phyloP scores from a whole-genome alignment of 1,284 basidiomycete genomes.

The Sporisorium scitamineum region DNA sequence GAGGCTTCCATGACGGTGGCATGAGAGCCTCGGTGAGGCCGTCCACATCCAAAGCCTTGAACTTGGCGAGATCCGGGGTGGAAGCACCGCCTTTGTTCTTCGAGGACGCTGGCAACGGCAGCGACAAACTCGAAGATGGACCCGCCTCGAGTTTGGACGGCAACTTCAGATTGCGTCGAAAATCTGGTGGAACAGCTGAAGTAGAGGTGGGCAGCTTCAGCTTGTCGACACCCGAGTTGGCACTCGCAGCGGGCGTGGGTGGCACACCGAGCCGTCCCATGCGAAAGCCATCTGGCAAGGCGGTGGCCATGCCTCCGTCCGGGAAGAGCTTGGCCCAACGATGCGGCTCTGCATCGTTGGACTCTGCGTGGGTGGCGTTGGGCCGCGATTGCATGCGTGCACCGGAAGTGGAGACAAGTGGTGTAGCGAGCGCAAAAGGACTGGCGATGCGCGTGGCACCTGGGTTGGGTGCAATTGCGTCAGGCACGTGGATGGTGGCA shows the following conservation, averaged over 20 bases:
- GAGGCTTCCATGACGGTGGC: conserved; percentile 20
- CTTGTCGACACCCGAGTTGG: conserved; percentile 13
- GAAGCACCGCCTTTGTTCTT: conserved; percentile 19
- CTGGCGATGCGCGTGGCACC: conserved; percentile 40
- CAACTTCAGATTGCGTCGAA: conserved; percentile 23
- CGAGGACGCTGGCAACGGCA: conserved; percentile 27
- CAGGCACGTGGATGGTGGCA: conserved; percentile 36
- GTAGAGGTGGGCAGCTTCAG: conserved; percentile 5
- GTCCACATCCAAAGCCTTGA: conserved; percentile 45
- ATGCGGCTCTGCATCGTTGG: conserved; percentile 31
- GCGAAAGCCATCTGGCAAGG: conserved; percentile 38
- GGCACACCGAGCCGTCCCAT: conserved; percentile 32
- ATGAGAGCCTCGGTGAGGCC: conserved; percentile 35
- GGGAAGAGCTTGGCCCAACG: conserved; percentile 50
- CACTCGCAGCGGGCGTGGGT: conserved; percentile 38
- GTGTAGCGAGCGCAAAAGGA: conserved; percentile 41
- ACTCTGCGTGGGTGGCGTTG: neutral
- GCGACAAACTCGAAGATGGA: conserved; percentile 25
- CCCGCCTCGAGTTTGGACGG: conserved; percentile 23
- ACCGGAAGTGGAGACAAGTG: conserved; percentile 29
- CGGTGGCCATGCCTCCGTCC: conserved; percentile 48
- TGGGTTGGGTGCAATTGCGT: conserved; percentile 16
- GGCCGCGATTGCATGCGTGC: conserved; percentile 15
- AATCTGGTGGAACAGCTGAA: conserved; percentile 9
- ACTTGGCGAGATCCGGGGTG: conserved; percentile 27